Base-by-base conservation (phyloP, 352 stramenopile genomes). In the Pythium aquatile region DNA sequence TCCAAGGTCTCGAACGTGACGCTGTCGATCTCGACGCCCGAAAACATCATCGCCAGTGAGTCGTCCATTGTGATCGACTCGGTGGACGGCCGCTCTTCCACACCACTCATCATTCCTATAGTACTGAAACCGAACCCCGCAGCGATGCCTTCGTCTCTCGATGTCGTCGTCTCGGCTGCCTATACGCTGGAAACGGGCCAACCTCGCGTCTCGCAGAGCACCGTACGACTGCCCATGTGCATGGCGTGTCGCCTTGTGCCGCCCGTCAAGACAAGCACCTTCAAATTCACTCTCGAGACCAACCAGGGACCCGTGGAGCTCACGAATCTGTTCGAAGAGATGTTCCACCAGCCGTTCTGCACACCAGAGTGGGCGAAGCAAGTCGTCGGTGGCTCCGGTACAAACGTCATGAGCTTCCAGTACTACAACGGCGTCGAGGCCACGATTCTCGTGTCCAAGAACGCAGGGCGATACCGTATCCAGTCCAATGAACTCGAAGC, bases 391-490 rank as follows among this genome's bases (percentile, higher is more conserved):
- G 79, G 82, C 8, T 68, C 73, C 0, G 76, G 79, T 26, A 85
- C 81, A 24, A 96, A 94, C 56, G 83, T 95, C 33, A 65, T 96
- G 44, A 94, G 85, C 56, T 91, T 97, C 52, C 86, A 96, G 65
- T 96, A 96, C 69, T 92, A 90, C 72, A 91, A 92, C 61, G 87
- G 86, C 20, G 78, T 84, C 7, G 84, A 96, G 30, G 84, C 79
- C 1, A 97, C 84, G 44, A 92, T 97, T 48, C 70, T 97, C 5
- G 88, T 94, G 17, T 97, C 88, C n/a, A 97, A 97, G 61, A 96
- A 93, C 54, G 85, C 79, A 0, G 89, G 88, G 9, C 73, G 88
- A 13, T 97, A 97, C 60, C 83, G 89, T 28, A 89, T 98, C 39
- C 91, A 97, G 62, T 84, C 84, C 1, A 88, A 83, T 47, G 87